Base-by-base conservation (phyloP, 805 yeast genomes). In the Spathaspora gorwiae region DNA sequence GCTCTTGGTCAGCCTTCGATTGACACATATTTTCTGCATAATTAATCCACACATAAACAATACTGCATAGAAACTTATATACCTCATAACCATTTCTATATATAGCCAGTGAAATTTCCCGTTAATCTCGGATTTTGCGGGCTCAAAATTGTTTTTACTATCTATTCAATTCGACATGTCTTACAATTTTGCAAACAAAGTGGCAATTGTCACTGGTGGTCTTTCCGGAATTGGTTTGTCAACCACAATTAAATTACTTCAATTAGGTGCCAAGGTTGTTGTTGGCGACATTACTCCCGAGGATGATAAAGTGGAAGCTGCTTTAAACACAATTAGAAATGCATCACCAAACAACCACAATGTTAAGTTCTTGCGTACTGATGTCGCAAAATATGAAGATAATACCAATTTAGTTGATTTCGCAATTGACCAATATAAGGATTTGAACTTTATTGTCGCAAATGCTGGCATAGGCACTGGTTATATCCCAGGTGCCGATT, bases 151-250 rank as follows among this genome's bases (percentile, higher is more conserved):
- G 12, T 37, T 14, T 4, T 19, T 29, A 19, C 26, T 14, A 31
- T 13, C 4, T 19, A 31, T 27, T 29, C 45, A 34, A 27, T 3
- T n/a, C n/a, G n/a, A n/a, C 2, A 19, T 45, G 48, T 41, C 48
- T 10, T 45, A 45, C 24, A 45, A 45, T 32, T 45, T 48, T 30
- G 40, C 47, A 12, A 43, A 46, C 36, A 47, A 49, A 39, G 44
- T 46, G 12, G 49, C 52, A 27, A 30, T 55, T 24, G 49, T 54
- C 15, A 53, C 57, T n/a, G 57, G 57, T 8, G 59, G 56, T 29
- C 41, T 46, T 27, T 47, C 54, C 6, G 58, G 58, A 24, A 49
- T 54, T 38, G 59, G 59, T 10, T 33, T 51, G 2, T 51, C 52
- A 7, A 47, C 50, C 13, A 53, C 50, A 26, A 45, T 46, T 19